A percentile compares a stretch with the other conserved stretches of the same genome.
These are phyloP conservation scores for Pulveroboletus frians DNA, from an alignment of 768 basidiomycete genomes.

Conservation along the genomic window DNA sequence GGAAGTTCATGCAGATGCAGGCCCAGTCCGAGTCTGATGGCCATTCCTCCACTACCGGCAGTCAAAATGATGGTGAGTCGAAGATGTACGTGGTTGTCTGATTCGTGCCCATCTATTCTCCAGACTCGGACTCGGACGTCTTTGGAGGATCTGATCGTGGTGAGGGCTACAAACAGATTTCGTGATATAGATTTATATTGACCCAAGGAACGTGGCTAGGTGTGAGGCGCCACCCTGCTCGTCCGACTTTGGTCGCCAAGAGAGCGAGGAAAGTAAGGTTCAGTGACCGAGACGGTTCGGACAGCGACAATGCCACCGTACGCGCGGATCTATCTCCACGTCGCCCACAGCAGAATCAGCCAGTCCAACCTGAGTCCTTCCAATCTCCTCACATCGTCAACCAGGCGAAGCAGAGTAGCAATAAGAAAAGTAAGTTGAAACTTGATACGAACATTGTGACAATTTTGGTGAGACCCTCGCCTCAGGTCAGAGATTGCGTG, in stretches of 20 bases:
- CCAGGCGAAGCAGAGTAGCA: conserved; percentile 1
- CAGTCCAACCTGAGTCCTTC: background rate
- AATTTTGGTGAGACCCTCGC: background rate
- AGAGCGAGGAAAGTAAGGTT: conserved; percentile 16
- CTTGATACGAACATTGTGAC: background rate
- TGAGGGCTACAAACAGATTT: background rate
- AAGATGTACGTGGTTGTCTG: background rate
- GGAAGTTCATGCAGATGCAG: conserved; percentile 5
- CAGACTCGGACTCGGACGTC: conserved; percentile 18
- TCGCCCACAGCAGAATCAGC: conserved; percentile 1
- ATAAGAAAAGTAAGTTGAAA: conserved; percentile 5
- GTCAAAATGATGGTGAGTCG: conserved; percentile 12
- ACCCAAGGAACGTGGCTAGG: conserved; percentile 2
- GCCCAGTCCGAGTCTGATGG: conserved; percentile 7
- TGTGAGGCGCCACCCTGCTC: background rate
- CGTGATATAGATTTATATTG: background rate
- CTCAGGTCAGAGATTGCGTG: conserved; percentile 8
- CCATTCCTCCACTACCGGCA: background rate
- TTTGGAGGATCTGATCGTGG: background rate
- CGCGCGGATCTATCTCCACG: conserved; percentile 4
- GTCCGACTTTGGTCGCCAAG: background rate
- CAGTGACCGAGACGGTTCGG: conserved; percentile 4
- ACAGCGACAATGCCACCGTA: conserved; percentile 14
- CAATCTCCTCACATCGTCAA: background rate
- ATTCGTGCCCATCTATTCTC: background rate